Base-by-base conservation (phyloP, 2,329 filamentous ascomycete genomes). In the Fusarium secorum region DNA sequence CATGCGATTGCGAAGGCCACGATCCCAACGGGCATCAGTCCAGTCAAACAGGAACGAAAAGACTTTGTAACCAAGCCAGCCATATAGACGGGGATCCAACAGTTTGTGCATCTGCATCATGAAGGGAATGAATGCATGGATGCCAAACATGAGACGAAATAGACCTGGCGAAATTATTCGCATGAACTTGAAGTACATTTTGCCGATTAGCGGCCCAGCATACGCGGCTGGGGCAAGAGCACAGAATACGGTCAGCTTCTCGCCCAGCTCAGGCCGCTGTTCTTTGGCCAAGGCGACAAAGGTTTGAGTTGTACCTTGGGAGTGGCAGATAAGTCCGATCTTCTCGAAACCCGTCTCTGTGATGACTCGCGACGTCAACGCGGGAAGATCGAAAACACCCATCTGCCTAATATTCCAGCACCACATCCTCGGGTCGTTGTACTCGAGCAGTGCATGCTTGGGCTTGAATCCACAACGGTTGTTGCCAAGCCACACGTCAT, bases 391-490 rank as follows among this genome's bases (percentile, higher is more conserved):
- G 77, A 97, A 89, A 2, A 95, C 91, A 7, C 94, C 95, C 92
- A 98, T 97, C 77, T 97, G 93, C 0, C 93, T 89, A 60, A 98
- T 97, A 72, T 97, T 97, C 95, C 95, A 98, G 42, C 91, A 90
- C 95, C 95, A 98, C 93, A 98, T 97, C 33, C 94, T 88, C 3
- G 95, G 95, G 77, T 98, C 95, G 6, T 83, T 83, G 71, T 92
- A 90, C 4, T 88, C 81, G 41, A 98, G 86, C 26, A 90, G 81
- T 5, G 86, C 87, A 77, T 98, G 95, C 70, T 90, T 88, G 1
- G 95, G 95, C 1, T 87, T 84, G 80, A 96, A 94, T 3, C 95
- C 95, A 77, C 94, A 97, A 24, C 95, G 88, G 78, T 97, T 98
- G 81, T 97, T 97, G 8, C 95, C 95, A 20, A 98, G 85, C 95